phyloP scores from a whole-genome alignment of 805 yeast species.

The Metschnikowia similis region DNA sequence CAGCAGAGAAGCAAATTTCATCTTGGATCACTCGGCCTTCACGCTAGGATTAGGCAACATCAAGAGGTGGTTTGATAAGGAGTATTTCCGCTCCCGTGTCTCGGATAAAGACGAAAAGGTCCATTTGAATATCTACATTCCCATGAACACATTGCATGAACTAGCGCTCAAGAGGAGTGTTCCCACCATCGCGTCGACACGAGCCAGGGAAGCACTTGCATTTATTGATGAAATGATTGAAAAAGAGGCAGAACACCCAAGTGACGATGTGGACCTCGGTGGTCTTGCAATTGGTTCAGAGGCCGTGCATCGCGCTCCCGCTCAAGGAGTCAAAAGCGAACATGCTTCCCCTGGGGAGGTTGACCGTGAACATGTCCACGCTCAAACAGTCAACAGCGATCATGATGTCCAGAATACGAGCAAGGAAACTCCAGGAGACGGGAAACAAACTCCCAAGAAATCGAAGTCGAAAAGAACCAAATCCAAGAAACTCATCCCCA shows the following conservation, averaged over 20 bases:
- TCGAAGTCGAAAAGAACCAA: background rate
- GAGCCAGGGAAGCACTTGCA: slow-evolving; percentile 60
- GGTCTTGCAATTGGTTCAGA: slow-evolving; percentile 1
- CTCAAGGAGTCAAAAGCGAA: background rate
- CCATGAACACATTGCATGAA: slow-evolving; percentile 39
- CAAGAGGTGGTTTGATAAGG: slow-evolving; percentile 53
- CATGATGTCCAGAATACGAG: too few species aligned
- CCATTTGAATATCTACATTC: slow-evolving; percentile 42
- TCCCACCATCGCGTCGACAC: slow-evolving; percentile 51
- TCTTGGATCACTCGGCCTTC: slow-evolving; percentile 64
- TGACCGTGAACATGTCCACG: too few species aligned
- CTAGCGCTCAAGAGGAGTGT: slow-evolving; percentile 35
- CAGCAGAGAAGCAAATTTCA: slow-evolving; percentile 32
- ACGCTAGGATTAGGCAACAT: slow-evolving; percentile 66
- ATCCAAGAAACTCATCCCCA: background rate
- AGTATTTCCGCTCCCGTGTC: slow-evolving; percentile 26
- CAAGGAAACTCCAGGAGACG: background rate
- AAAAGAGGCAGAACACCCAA: slow-evolving; percentile 7
- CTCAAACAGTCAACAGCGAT: too few species aligned
- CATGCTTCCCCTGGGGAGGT: background rate
- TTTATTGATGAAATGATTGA: slow-evolving; percentile 50
- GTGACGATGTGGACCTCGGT: slow-evolving; percentile 1
- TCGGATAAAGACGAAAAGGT: slow-evolving; percentile 17
- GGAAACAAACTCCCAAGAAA: background rate
- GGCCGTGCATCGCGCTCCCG: background rate